Evolutionary conservation across 1,284 basidiomycete genomes (phyloP).

Genomic region (Lentinus polychrous): DNA sequence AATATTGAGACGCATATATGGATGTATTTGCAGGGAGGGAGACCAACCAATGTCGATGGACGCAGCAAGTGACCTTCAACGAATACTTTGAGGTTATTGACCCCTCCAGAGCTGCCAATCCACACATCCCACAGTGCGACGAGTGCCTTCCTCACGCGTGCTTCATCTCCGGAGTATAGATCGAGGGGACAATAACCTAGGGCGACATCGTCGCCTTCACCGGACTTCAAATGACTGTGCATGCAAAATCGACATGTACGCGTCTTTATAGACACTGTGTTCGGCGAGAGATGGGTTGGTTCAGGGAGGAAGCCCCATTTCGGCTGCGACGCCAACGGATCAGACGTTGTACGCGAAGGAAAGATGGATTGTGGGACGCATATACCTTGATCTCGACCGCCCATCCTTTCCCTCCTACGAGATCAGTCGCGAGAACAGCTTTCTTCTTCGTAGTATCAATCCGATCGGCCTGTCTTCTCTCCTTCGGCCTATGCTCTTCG

Average conservation of each 20-base stretch:
- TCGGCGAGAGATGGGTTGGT: conserved; percentile 46
- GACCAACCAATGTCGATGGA: conserved; percentile 52
- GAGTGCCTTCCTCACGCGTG: conserved; percentile 59
- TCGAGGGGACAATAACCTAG: conserved; percentile 80
- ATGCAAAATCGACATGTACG: conserved; percentile 82
- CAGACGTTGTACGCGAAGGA: conserved; percentile 2
- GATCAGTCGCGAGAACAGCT: conserved; percentile 68
- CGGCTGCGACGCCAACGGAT: conserved; percentile 46
- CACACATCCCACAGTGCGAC: conserved; percentile 68
- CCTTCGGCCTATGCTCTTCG: conserved; percentile 45
- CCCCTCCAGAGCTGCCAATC: conserved; percentile 49
- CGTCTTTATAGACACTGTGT: conserved; percentile 55
- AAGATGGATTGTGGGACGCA: conserved; percentile 3
- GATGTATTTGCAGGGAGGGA: neutral
- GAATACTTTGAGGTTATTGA: conserved; percentile 82
- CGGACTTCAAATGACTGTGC: conserved; percentile 60
- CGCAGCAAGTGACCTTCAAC: conserved; percentile 51
- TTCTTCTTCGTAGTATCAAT: conserved; percentile 52
- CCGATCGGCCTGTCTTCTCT: conserved; percentile 44
- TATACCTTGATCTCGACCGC: conserved; percentile 85
- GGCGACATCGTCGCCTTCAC: conserved; percentile 32
- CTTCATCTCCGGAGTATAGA: conserved; percentile 65
- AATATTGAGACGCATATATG: neutral
- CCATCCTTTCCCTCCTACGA: conserved; percentile 54
- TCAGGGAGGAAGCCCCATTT: conserved; percentile 91